These are phyloP conservation scores for Calonectria pauciramosa DNA, from an alignment of 2,329 filamentous ascomycete species.

Conservation along the genomic window DNA sequence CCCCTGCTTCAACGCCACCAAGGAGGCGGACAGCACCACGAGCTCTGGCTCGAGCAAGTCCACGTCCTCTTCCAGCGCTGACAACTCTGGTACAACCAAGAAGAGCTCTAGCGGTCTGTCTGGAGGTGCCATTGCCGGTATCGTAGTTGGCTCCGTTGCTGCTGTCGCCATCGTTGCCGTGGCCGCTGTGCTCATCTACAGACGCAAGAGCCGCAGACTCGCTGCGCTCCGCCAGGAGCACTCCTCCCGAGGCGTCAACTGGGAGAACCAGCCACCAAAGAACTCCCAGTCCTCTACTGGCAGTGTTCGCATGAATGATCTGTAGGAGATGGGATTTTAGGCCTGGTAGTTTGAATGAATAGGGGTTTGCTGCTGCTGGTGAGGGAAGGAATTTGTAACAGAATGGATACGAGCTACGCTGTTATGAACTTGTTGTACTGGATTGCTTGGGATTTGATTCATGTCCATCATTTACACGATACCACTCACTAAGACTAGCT, in stretches of 20 bases:
- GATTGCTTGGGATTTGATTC: background rate
- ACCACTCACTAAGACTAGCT: background rate
- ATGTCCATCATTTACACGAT: background rate
- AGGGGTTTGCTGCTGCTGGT: background rate
- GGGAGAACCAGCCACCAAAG: conserved; percentile 27
- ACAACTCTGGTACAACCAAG: conserved; percentile 12
- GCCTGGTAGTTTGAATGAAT: background rate
- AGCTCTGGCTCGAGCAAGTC: conserved; percentile 4
- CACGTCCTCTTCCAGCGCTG: conserved; percentile 33
- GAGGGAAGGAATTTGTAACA: background rate
- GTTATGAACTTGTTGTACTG: conserved; percentile 6
- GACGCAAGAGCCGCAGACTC: conserved; percentile 41
- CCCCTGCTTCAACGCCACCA: conserved; percentile 60
- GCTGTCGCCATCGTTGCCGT: conserved; percentile 73
- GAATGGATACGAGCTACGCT: conserved; percentile 8
- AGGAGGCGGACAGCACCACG: conserved; percentile 29
- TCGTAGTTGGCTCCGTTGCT: conserved; percentile 77
- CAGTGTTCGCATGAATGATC: conserved; percentile 21
- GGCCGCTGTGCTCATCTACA: conserved; percentile 69
- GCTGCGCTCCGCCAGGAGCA: conserved; percentile 23
- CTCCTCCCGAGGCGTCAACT: conserved; percentile 28
- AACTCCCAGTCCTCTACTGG: conserved; percentile 19
- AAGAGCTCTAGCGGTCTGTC: conserved; percentile 61
- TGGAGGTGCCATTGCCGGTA: conserved; percentile 80
- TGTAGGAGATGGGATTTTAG: background rate